phyloP scores from a whole-genome alignment of 2,329 filamentous ascomycete species.

The Lasiodiplodia sp. region DNA sequence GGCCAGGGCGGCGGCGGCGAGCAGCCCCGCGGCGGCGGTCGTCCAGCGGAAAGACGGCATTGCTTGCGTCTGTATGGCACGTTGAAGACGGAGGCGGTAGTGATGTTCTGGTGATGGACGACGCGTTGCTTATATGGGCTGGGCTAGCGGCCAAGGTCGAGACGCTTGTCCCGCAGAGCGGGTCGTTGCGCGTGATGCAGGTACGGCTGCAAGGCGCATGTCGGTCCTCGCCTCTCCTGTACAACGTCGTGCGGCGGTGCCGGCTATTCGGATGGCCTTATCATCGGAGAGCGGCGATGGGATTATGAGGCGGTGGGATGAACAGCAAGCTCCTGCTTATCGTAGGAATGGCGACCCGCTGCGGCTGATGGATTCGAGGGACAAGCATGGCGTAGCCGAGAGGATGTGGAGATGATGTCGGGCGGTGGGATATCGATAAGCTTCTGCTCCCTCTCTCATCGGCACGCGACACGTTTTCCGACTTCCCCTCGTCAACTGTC shows the following conservation, averaged over 20 bases:
- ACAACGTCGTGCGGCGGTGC: neutral
- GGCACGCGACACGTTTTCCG: neutral
- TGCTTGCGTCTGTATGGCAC: neutral
- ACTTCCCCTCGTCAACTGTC: neutral
- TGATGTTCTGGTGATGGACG: neutral
- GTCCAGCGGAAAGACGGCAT: neutral
- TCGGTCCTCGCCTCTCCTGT: neutral
- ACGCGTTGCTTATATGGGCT: constrained; percentile 1
- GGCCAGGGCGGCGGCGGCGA: neutral
- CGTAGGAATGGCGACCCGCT: constrained; percentile 1
- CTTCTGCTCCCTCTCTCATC: no score
- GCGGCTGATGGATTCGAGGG: constrained; percentile 8
- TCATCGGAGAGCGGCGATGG: constrained; percentile 24
- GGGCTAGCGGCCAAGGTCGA: neutral
- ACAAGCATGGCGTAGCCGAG: constrained; percentile 3
- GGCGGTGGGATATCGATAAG: constrained; percentile 9
- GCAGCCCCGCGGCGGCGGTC: neutral
- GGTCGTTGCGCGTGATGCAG: constrained; percentile 10
- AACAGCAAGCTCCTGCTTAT: constrained; percentile 8
- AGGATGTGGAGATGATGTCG: constrained; percentile 10
- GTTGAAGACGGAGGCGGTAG: neutral
- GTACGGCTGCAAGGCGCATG: constrained; percentile 16
- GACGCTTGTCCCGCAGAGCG: neutral
- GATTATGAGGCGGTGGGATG: neutral
- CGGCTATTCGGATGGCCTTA: constrained; percentile 16